Evolutionary conservation across 306 rosid species (phyloP).

Genomic region (Vachellia collinsii): DNA sequence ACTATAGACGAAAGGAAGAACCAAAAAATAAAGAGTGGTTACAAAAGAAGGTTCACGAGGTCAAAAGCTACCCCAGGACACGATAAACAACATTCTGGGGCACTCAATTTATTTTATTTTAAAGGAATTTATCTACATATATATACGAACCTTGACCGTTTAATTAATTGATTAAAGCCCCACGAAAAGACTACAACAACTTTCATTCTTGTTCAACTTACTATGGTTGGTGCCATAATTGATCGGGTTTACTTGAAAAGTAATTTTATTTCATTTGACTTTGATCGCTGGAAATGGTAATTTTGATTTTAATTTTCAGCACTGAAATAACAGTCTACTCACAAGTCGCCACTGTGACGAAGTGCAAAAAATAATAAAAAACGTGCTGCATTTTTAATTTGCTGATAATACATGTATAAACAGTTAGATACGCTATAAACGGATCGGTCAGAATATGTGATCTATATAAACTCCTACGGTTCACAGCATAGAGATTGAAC

Average conservation of each 20-base stretch:
- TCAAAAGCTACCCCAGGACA: background rate
- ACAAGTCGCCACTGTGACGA: no score
- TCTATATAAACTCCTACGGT: no score
- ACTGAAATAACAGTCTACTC: background rate
- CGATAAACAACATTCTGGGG: background rate
- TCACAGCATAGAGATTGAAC: no score
- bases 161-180: background rate
- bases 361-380: no score
- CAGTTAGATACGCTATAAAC: no score
- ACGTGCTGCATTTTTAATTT: no score
- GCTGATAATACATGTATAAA: no score
- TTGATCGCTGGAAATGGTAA: background rate
- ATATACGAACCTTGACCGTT: background rate
- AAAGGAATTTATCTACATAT: background rate
- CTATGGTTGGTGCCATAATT: background rate
- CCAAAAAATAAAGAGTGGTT: background rate
- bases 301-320: background rate
- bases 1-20: background rate
- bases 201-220: background rate
- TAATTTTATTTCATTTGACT: background rate
- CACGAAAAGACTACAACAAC: background rate
- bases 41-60: background rate
- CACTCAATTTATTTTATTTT: conserved; percentile 11
- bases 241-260: background rate
- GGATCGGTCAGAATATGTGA: no score